These are phyloP conservation scores for Phalaenopsis aphrodite DNA, from an alignment of 106 monocot genomes.

Conservation along the genomic window DNA sequence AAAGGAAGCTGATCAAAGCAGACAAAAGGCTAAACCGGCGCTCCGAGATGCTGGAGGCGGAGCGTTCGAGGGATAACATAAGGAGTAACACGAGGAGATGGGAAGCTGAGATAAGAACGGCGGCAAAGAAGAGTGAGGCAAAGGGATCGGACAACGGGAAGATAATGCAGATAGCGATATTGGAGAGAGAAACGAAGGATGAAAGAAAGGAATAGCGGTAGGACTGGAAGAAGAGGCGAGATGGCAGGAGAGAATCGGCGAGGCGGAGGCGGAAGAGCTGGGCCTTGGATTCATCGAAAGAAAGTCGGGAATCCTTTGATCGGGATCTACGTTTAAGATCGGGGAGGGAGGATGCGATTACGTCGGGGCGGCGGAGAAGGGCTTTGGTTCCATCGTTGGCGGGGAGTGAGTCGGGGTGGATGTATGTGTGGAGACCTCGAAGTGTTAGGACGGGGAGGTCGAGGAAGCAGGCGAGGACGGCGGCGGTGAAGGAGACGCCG, in stretches of 20 bases:
- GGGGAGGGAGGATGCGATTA: neutral
- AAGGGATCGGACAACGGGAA: neutral
- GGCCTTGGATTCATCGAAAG: slow-evolving; percentile 33
- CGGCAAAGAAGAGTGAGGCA: slow-evolving; percentile 9
- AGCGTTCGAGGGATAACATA: slow-evolving; percentile 27
- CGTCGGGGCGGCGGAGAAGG: slow-evolving; percentile 37
- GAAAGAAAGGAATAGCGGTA: slow-evolving; percentile 28
- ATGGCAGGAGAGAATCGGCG: slow-evolving; percentile 32
- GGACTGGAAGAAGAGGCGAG: slow-evolving; percentile 32
- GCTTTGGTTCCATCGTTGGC: slow-evolving; percentile 30
- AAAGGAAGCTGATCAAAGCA: slow-evolving; percentile 25
- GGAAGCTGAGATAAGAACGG: slow-evolving; percentile 10
- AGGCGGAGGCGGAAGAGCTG: slow-evolving; percentile 60
- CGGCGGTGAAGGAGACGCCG: slow-evolving; percentile 15
- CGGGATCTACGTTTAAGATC: neutral
- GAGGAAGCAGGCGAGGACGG: slow-evolving; percentile 23
- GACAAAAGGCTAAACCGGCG: slow-evolving; percentile 15
- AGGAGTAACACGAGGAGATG: slow-evolving; percentile 23
- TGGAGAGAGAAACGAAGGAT: slow-evolving; percentile 22
- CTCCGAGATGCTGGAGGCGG: slow-evolving; percentile 22
- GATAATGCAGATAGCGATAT: slow-evolving; percentile 22
- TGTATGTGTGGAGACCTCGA: slow-evolving; percentile 57
- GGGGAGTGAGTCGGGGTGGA: slow-evolving; percentile 47
- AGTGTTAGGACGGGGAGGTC: slow-evolving; percentile 38
- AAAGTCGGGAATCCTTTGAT: slow-evolving; percentile 3